Evolutionary conservation across 1,284 basidiomycete species (phyloP).

Genomic region (Pseudomicrostroma phylloplanum): DNA sequence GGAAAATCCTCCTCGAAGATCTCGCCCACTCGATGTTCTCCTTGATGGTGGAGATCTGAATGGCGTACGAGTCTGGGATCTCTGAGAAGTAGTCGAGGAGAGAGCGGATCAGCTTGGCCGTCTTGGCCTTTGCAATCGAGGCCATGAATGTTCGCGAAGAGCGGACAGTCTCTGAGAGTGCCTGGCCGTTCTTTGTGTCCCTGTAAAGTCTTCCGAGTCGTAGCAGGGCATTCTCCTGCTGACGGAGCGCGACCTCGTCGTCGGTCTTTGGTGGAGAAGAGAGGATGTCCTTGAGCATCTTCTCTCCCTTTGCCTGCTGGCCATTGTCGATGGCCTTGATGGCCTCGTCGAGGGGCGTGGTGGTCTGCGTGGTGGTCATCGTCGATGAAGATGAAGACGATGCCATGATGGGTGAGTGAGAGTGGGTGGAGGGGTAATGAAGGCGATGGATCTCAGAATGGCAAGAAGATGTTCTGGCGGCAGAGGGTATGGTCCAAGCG

Average conservation of each 20-base stretch:
- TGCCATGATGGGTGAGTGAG: conserved; percentile 14
- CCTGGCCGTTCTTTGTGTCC: conserved; percentile 78
- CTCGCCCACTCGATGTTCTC: conserved; percentile 94
- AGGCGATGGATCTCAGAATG: too few species aligned
- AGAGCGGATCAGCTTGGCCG: conserved; percentile 89
- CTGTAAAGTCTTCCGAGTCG: conserved; percentile 82
- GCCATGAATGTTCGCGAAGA: conserved; percentile 85
- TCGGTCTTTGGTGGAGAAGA: conserved; percentile 11
- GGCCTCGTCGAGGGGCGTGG: conserved; percentile 33
- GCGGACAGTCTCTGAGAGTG: conserved; percentile 78
- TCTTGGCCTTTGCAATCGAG: conserved; percentile 93
- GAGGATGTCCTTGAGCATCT: conserved; percentile 42
- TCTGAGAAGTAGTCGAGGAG: conserved; percentile 79
- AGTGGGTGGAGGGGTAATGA: too few species aligned
- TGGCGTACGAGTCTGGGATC: conserved; percentile 68
- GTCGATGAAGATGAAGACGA: neutral
- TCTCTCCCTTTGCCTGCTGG: conserved; percentile 29
- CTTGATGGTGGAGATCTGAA: conserved; percentile 77
- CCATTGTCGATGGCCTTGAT: conserved; percentile 39
- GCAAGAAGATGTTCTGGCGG: too few species aligned
- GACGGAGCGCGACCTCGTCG: conserved; percentile 63
- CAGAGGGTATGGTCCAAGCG: too few species aligned
- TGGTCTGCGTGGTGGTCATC: conserved; percentile 12
- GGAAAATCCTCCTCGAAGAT: conserved; percentile 84
- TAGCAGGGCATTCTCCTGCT: conserved; percentile 79